phyloP scores from a whole-genome alignment of 2,329 filamentous ascomycete species.

The Gnomoniopsis sp. region DNA sequence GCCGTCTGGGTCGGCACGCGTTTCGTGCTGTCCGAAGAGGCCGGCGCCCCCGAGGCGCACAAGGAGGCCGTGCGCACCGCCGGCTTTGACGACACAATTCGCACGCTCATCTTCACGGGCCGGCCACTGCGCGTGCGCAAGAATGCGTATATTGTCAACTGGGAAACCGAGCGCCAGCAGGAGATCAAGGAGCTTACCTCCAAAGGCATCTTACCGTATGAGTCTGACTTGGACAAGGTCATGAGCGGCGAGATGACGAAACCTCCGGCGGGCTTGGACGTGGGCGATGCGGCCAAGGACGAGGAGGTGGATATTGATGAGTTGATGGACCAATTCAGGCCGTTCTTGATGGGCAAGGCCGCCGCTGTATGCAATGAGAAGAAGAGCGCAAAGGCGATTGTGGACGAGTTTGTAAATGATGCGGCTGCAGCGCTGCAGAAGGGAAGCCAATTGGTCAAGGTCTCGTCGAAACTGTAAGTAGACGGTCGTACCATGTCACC shows the following conservation, averaged over 20 bases:
- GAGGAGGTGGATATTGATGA: slow-evolving; percentile 71
- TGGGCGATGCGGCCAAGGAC: slow-evolving; percentile 62
- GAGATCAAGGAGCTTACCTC: slow-evolving; percentile 91
- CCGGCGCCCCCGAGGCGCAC: slow-evolving; percentile 87
- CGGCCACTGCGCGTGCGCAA: slow-evolving; percentile 89
- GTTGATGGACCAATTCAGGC: slow-evolving; percentile 84
- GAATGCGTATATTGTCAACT: slow-evolving; percentile 92
- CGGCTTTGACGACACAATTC: slow-evolving; percentile 91
- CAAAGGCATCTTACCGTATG: slow-evolving; percentile 90
- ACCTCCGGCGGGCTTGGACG: slow-evolving; percentile 61
- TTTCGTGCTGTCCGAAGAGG: slow-evolving; percentile 92
- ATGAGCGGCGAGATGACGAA: slow-evolving; percentile 61
- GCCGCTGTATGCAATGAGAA: slow-evolving; percentile 90
- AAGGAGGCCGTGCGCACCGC: slow-evolving; percentile 93
- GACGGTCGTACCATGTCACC: not conserved
- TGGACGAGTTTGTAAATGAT: slow-evolving; percentile 89
- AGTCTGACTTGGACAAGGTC: slow-evolving; percentile 87
- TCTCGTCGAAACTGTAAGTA: slow-evolving; percentile 59
- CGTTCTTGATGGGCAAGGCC: slow-evolving; percentile 95
- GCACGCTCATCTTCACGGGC: slow-evolving; percentile 98
- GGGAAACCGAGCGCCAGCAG: slow-evolving; percentile 84
- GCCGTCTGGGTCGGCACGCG: slow-evolving; percentile 97
- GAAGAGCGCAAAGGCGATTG: slow-evolving; percentile 85
- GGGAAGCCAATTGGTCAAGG: slow-evolving; percentile 62
- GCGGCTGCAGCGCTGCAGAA: slow-evolving; percentile 68